Base-by-base conservation (phyloP, 805 yeast genomes). In the Lachancea dasiensis region DNA sequence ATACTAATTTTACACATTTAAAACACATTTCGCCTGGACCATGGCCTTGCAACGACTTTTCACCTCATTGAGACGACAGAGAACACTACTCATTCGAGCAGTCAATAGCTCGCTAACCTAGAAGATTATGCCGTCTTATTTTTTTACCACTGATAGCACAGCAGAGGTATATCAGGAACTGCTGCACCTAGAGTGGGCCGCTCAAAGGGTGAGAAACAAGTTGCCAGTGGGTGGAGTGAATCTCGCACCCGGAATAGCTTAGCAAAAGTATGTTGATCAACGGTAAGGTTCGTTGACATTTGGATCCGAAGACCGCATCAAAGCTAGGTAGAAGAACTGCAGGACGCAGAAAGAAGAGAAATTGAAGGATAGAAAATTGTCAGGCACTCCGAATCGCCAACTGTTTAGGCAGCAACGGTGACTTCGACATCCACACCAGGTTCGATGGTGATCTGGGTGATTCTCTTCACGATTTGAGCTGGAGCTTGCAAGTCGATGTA, bases 401-500 rank as follows among this genome's bases (percentile, higher is more conserved):
- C 24, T 33, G 31, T 60, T 77, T 79, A 79, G 68, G 84, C 83
- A 67, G 92, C 89, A 66, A 83, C 79, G 69, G 90, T 81, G 63
- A 83, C 92, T 74, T 83, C 92, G 60, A 90, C 92, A 79, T 89
- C 95, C 65, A 90, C 97, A 84, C 97, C 97, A 64, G 97, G 95
- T 78, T 87, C 95, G 69, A 90, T 82, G 75, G 95, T 86, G 82
- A 87, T 83, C 69, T 89, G 89, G 62, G 97, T 89, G 75, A 90
- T 86, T 74, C 81, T 84, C 84, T 84, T 87, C 72, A 90, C 95
- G 56, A 79, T 70, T 52, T 77, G 73, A 65, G 95, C 86, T 72
- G 97, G 95, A 56, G 97, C 95, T 74, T 85, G 90, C 71, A 92
- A 80, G 77, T 89, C 96, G 66, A 92, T 86, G 72, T 86, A 83